Base-by-base conservation (phyloP, 495 filamentous ascomycete species). In the Hypoxylon trugodes region DNA sequence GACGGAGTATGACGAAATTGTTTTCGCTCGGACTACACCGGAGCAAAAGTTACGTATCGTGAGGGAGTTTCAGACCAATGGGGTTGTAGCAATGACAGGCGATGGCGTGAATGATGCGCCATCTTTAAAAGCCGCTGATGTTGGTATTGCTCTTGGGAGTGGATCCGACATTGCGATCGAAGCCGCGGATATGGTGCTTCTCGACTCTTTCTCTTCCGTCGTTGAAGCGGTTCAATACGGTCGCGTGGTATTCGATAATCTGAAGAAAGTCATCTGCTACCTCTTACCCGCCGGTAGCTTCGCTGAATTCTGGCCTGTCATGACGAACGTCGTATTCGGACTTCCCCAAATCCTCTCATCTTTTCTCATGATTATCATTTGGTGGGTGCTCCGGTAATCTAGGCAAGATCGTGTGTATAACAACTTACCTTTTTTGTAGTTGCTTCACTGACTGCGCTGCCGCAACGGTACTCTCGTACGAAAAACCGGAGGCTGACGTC, bases 41-140 rank as follows among this genome's bases (percentile, higher is more conserved):
- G 89, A 92, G 62, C 89, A 92, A 57, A 92, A 92, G 61, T 79
- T 91, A 2, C 84, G 87, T 16, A 91, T 92, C 54, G 88, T 93
- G 10, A 81, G 81, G 19, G 87, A 90, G 53, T 81, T 91, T 40
- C 87, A 88, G 58, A 67, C 74, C 1, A 74, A 84, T 10, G 77
- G 79, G 4, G 76, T 61, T 75, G 89, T 75, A 12, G 81, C 73
- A 10, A 85, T 86, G 79, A 86, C 82, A 5, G 83, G 90, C 16
- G 90, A 94, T 64, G 89, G 90, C n/a, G 90, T 93, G 36, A 94
- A 94, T 60, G 90, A 94, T 61, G 88, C 89, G 2, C 90, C 90
- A 0, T 88, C 88, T 6, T 79, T 94, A 16, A 87, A 89, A 40
- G 81, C 84, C 22, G 88, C 90, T 1, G 90, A 93, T 69, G 87